Percentiles rank a stretch among this genome's conserved stretches.
Evolutionary conservation across 2,329 filamentous ascomycete genomes (phyloP).

Genomic region (Sporothrix globosa): DNA sequence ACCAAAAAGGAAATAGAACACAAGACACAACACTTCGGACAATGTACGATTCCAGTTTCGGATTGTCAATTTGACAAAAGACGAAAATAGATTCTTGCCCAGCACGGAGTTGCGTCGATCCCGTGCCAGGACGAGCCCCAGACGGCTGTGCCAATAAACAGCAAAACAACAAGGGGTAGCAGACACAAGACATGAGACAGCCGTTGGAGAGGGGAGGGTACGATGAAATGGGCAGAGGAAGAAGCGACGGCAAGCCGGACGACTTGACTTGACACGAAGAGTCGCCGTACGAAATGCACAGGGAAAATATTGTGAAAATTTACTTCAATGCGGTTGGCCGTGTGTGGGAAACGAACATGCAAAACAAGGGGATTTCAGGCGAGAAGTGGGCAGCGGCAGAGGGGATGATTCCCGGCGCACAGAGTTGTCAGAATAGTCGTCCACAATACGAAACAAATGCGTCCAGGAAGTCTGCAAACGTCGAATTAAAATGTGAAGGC

Average conservation of each 20-base stretch:
- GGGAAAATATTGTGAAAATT: too few relatives aligned
- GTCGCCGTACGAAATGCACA: not conserved
- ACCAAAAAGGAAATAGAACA: not conserved
- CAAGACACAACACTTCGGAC: not conserved
- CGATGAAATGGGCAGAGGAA: not conserved
- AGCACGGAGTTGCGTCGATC: slow-evolving; percentile 22
- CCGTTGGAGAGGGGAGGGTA: not conserved
- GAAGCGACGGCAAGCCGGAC: not conserved
- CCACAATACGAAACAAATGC: not conserved
- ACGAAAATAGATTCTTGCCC: slow-evolving; percentile 14
- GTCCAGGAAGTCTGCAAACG: too few relatives aligned
- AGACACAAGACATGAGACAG: slow-evolving; percentile 28
- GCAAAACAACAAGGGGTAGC: slow-evolving; percentile 11
- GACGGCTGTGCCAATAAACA: not conserved
- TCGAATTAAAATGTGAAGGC: not conserved
- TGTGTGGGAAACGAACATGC: not conserved
- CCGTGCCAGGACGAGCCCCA: slow-evolving; percentile 20
- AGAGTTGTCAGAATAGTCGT: not conserved
- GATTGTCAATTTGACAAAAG: not conserved
- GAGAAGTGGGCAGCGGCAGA: not conserved
- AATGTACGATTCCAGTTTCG: not conserved
- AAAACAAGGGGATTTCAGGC: slow-evolving; percentile 18
- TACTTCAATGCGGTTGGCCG: not conserved
- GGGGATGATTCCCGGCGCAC: not conserved
- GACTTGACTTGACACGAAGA: not conserved